Conservation (phyloP, 2,329 filamentous ascomycete species). For the Aspergillus sp. region DNA sequence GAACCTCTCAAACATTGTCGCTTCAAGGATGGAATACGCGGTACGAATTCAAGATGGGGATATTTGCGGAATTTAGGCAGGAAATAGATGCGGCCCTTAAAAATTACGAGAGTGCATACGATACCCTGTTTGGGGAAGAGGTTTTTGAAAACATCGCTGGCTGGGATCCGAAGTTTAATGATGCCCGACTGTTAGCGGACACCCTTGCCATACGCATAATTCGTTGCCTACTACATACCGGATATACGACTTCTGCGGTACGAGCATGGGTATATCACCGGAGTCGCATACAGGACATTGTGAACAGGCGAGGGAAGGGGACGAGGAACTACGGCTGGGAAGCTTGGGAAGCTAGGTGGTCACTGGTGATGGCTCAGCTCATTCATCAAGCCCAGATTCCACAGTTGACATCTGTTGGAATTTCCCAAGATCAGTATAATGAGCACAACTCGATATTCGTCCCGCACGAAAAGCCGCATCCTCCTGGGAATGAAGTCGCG, state of each 20-base stretch:
- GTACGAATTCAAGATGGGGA: conserved; percentile 89
- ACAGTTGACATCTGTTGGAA: conserved; percentile 38
- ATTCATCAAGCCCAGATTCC: conserved; percentile 55
- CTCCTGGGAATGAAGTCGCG: conserved; percentile 49
- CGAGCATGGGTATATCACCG: conserved; percentile 78
- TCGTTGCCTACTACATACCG: conserved; percentile 77
- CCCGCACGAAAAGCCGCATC: conserved; percentile 52
- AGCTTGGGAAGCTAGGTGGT: conserved; percentile 83
- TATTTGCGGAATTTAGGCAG: conserved; percentile 89
- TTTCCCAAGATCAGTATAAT: conserved; percentile 21
- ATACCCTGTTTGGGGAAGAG: conserved; percentile 76
- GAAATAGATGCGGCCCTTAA: conserved; percentile 86
- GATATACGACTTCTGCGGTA: conserved; percentile 75
- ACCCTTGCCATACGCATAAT: conserved; percentile 76
- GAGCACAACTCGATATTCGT: conserved; percentile 43
- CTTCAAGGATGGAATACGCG: conserved; percentile 86
- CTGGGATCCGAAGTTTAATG: conserved; percentile 88
- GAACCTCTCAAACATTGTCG: conserved; percentile 83
- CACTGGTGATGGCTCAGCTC: conserved; percentile 60
- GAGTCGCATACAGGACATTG: conserved; percentile 69
- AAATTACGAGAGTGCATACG: conserved; percentile 85
- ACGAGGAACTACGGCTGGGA: conserved; percentile 90
- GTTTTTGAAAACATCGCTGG: conserved; percentile 84
- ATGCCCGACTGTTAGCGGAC: conserved; percentile 86
- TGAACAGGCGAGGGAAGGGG: conserved; percentile 81